Evolutionary conservation across 495 filamentous ascomycete genomes (phyloP), one percentile per base, ranked within the genome.

Genomic region (Penicillium manginii): DNA sequence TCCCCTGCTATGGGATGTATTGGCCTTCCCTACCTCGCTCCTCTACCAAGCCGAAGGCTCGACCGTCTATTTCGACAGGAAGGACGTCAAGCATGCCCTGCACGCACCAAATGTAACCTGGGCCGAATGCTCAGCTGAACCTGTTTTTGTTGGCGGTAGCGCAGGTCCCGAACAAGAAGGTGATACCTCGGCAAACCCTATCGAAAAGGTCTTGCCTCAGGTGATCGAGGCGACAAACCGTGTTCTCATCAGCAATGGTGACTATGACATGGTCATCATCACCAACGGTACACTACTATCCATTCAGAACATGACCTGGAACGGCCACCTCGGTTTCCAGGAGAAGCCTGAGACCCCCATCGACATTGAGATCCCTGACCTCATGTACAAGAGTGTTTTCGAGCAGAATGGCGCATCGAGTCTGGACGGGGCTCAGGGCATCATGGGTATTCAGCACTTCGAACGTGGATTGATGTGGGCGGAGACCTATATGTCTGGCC

Each of bases 401-500:
- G 59, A 53, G 3, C 63, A 67, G 37, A 78, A 80, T 50, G 67
- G 66, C 7, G 31, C 39, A 7, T 43, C 53, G 2, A 54, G 54
- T 2, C 53, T 67, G 23, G 68, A 76, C 54, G 69, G 63, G 49
- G 49, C 65, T 2, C 76, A 83, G 68, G 88, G 88, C 18, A 71
- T 84, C 10, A 81, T 88, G 59, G 90, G 90, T 3, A 82, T 80
- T 2, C 78, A 82, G 62, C 83, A 86, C 55, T 85, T 82, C 21
- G 90, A 92, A 78, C 79, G 91, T 21, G 88, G 87, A 1, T 75
- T 93, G 40, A 92, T 90, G 55, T 92, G 79, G 66, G 81, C 83
- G 10, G 77, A 81, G 60, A 79, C 88, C 9, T 80, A 79, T 47
- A 73, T 84, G 55, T 73, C 81, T 9, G 89, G 89, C 1, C 89